A percentile compares a stretch with the other conserved stretches of the same genome.
Conservation (phyloP, 169 alveolate species). For the Plasmodium yoelii region DNA sequence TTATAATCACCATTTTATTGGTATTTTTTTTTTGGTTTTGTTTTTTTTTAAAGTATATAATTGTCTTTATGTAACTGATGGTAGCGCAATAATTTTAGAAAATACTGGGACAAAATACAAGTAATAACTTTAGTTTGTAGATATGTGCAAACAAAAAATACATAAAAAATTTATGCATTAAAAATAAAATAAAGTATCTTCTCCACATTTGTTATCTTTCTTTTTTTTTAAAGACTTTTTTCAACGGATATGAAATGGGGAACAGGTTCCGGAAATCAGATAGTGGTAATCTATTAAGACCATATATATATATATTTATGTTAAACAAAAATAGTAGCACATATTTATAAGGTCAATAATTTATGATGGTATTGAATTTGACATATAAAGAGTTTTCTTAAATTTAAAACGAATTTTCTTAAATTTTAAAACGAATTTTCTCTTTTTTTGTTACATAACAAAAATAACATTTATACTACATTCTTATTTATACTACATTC, state of each 20-base stretch:
- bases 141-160: background rate
- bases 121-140: slow-evolving; percentile 4
- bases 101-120: slow-evolving; percentile 58
- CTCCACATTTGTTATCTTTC: background rate
- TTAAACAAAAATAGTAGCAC: background rate
- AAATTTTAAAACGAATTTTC: no score
- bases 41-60: slow-evolving; percentile 24
- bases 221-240: slow-evolving; percentile 39
- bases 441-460: no score
- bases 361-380: no score
- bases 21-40: slow-evolving; percentile 6
- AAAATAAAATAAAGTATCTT: no score
- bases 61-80: slow-evolving; percentile 71
- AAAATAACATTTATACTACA: no score
- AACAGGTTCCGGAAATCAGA: slow-evolving; percentile 66
- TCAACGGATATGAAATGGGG: slow-evolving; percentile 77
- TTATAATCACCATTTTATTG: slow-evolving; percentile 6
- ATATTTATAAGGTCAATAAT: no score
- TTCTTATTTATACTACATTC: background rate
- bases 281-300: slow-evolving; percentile 46
- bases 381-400: no score
- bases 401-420: no score
- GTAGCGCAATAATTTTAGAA: slow-evolving; percentile 69
- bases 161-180: no score
- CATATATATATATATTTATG: background rate